A percentile compares a stretch with the other conserved stretches of the same genome.
Evolutionary conservation across 768 basidiomycete genomes (phyloP).

Genomic region (Mycena albidolilacea): DNA sequence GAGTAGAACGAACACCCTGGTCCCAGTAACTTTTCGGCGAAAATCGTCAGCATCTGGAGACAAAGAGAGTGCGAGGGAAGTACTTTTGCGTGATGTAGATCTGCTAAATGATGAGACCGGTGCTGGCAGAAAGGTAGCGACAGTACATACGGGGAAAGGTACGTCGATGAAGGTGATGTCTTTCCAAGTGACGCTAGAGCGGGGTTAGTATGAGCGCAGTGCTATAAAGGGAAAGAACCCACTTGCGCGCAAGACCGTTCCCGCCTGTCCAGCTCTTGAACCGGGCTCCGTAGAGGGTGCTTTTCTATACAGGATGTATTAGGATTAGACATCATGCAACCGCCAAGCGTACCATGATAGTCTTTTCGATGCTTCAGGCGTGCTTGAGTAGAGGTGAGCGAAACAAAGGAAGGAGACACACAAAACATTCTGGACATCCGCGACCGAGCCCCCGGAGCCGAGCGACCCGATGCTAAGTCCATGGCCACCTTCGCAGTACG

Average conservation of each 20-base stretch:
- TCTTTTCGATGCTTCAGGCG: slow-evolving; percentile 57
- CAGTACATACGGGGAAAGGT: slow-evolving; percentile 64
- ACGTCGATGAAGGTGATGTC: slow-evolving; percentile 69
- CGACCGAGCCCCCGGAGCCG: slow-evolving; percentile 60
- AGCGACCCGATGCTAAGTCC: slow-evolving; percentile 73
- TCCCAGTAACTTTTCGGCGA: slow-evolving; percentile 70
- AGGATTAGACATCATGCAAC: background rate
- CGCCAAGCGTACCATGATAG: slow-evolving; percentile 54
- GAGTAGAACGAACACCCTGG: slow-evolving; percentile 57
- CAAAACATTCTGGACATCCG: slow-evolving; percentile 72
- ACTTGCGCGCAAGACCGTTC: slow-evolving; percentile 72
- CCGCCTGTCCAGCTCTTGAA: slow-evolving; percentile 81
- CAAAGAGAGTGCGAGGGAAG: slow-evolving; percentile 26
- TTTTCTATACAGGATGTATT: slow-evolving; percentile 52
- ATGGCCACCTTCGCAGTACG: slow-evolving; percentile 71
- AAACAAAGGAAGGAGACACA: slow-evolving; percentile 45
- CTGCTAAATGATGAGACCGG: slow-evolving; percentile 46
- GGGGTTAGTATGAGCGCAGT: background rate
- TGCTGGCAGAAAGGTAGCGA: background rate
- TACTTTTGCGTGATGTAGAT: slow-evolving; percentile 78
- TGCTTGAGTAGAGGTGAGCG: background rate
- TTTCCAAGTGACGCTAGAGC: slow-evolving; percentile 67
- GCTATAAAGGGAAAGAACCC: slow-evolving; percentile 27
- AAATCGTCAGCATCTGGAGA: slow-evolving; percentile 1
- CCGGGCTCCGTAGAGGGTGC: slow-evolving; percentile 69